phyloP scores from a whole-genome alignment of 306 rosid genomes.

The Vachellia pachyceras region DNA sequence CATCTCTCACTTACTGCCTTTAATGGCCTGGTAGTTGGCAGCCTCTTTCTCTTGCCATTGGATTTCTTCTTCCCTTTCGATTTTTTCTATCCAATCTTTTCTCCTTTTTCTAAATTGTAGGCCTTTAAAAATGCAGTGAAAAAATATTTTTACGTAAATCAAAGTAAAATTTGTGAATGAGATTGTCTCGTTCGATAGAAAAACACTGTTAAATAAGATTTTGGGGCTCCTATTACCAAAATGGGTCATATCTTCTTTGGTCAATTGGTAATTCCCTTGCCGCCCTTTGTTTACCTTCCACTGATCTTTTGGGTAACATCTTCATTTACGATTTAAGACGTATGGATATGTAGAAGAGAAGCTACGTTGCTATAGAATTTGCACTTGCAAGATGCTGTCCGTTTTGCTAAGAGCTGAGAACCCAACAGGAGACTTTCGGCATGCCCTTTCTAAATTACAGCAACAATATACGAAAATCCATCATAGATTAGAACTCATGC shows the following conservation, averaged over 20 bases:
- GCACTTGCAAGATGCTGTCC: neutral
- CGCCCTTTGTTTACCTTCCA: neutral
- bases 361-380: neutral
- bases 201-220: too few species aligned
- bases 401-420: neutral
- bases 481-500: neutral
- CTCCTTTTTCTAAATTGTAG: neutral
- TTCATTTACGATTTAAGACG: constrained; percentile 1
- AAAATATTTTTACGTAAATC: too few species aligned
- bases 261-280: neutral
- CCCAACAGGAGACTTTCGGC: too few species aligned
- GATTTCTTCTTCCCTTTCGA: constrained; percentile 3
- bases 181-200: too few species aligned
- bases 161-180: too few species aligned
- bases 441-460: too few species aligned
- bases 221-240: too few species aligned
- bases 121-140: too few species aligned
- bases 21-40: constrained; percentile 50
- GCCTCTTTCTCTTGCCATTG: constrained; percentile 3
- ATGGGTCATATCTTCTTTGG: neutral
- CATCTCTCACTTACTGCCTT: constrained; percentile 51
- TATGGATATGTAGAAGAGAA: neutral
- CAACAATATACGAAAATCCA: too few species aligned
- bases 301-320: neutral
- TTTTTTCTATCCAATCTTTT: neutral